Conservation (phyloP, 2,329 filamentous ascomycete genomes). For the Cryphonectria naterciae region DNA sequence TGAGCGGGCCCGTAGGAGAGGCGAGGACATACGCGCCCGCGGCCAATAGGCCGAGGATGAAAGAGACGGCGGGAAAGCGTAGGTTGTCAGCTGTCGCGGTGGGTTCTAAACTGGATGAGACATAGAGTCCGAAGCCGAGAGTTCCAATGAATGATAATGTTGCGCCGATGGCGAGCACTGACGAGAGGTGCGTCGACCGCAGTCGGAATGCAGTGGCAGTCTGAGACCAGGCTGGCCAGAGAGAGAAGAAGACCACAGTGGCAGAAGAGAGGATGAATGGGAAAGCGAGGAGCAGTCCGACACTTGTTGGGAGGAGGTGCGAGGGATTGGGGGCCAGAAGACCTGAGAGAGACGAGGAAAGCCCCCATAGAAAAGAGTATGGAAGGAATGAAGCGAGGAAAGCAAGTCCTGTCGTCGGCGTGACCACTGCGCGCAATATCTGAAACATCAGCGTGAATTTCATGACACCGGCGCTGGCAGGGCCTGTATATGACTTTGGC, state of each 20-base stretch:
- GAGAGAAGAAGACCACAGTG: conserved; percentile 39
- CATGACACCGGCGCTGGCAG: conserved; percentile 26
- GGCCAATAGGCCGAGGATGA: conserved; percentile 53
- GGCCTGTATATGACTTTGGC: conserved; percentile 43
- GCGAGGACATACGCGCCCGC: conserved; percentile 47
- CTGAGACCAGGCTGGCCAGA: conserved; percentile 34
- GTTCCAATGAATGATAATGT: conserved; percentile 46
- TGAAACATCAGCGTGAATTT: conserved; percentile 45
- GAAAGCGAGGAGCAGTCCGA: conserved; percentile 51
- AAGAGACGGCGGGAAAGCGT: conserved; percentile 47
- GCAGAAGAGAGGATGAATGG: conserved; percentile 48
- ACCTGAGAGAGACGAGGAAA: conserved; percentile 50
- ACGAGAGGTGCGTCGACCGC: conserved; percentile 37
- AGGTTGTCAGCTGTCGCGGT: conserved; percentile 32
- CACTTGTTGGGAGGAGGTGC: conserved; percentile 41
- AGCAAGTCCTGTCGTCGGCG: conserved; percentile 55
- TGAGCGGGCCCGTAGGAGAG: conserved; percentile 45
- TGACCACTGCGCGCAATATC: conserved; percentile 50
- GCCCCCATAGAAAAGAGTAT: conserved; percentile 51
- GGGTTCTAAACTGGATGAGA: conserved; percentile 29
- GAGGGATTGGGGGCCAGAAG: conserved; percentile 52
- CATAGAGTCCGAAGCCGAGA: conserved; percentile 51
- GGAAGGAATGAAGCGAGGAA: conserved; percentile 51
- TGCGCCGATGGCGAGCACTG: conserved; percentile 38
- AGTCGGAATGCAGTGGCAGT: conserved; percentile 35